Evolutionary conservation across 352 stramenopile species (phyloP), one percentile per base, ranked within the genome.

Genomic region (Pythium apleroticum): DNA sequence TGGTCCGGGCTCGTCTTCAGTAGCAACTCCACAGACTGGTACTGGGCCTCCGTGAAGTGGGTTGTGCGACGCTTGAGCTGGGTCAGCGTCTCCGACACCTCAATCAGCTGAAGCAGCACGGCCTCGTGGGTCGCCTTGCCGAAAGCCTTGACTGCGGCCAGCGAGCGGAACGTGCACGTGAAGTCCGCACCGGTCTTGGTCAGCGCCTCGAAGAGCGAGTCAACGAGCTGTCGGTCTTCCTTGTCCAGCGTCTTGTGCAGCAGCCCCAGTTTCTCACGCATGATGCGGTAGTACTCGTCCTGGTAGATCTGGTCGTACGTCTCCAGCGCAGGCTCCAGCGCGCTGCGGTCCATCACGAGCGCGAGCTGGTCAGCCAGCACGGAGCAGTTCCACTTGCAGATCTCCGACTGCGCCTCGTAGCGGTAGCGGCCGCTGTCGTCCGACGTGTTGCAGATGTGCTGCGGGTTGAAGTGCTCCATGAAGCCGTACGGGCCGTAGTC

Each of bases 401-500:
- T 88, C 65, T 86, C 76, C 31, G 88, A 84, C 39, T 96, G 88
- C 17, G 80, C 78, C 43, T 91, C 80, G 64, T 92, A 96, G 12
- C 84, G 75, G 64, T 97, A 96, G 7, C 90, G 78, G 4, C 90
- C 84, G 25, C 69, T 69, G 54, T 90, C 77, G 57, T 96, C 89
- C 15, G 85, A 95, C 52, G 81, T 88, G 61, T 95, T 95, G 75
- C 83, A 92, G 46, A 93, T 71, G 56, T 93, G 83, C 39, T 87
- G 71, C 2, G 81, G 76, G 58, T 97, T 81, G 65, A 96, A 97
- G 59, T 93, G 78, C 65, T 98, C 90, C 86, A 98, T 95, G 64
- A 96, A 98, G 3, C 90, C 91, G 71, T 87, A 98, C 49, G 90
- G 91, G n/a, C 90, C 91, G 66, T 98, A 97, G 72, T 97, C 91